Conservation (phyloP, 192 early-diverging fungal species). For the Umbelopsis sp. region DNA sequence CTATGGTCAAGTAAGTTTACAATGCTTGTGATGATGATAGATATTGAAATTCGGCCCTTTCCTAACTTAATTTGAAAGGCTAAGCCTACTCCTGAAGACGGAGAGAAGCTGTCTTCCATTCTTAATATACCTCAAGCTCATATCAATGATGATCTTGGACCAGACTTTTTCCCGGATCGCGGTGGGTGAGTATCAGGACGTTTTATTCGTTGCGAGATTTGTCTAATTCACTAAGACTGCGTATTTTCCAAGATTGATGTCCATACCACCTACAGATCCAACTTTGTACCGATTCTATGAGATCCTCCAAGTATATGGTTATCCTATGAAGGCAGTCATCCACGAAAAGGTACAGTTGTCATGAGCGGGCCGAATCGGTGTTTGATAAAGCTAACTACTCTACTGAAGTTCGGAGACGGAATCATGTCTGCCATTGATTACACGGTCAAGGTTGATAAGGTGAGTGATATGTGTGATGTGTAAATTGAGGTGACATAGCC, state of each 20-base stretch:
- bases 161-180: slow-evolving; percentile 39
- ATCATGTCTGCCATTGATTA: slow-evolving; percentile 54
- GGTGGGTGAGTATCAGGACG: slow-evolving; percentile 36
- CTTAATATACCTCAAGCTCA: slow-evolving; percentile 38
- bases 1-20: slow-evolving; percentile 58
- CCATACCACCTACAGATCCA: slow-evolving; percentile 45
- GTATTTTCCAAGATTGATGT: slow-evolving; percentile 28
- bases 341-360: slow-evolving; percentile 42
- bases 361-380: neutral
- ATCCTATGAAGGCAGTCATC: slow-evolving; percentile 45
- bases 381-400: neutral
- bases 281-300: slow-evolving; percentile 48
- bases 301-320: slow-evolving; percentile 47
- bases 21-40: neutral
- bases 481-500: too few relatives aligned
- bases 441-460: slow-evolving; percentile 41
- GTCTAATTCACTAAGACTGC: neutral
- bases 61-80: slow-evolving; percentile 28
- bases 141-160: slow-evolving; percentile 32
- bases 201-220: neutral
- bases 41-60: neutral
- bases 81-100: slow-evolving; percentile 37
- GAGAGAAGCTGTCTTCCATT: slow-evolving; percentile 30
- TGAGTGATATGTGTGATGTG: slow-evolving; percentile 3
- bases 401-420: slow-evolving; percentile 50